These are phyloP conservation scores for Blastobotrys malaysiensis DNA, from an alignment of 1,139 yeast genomes.

Conservation along the genomic window DNA sequence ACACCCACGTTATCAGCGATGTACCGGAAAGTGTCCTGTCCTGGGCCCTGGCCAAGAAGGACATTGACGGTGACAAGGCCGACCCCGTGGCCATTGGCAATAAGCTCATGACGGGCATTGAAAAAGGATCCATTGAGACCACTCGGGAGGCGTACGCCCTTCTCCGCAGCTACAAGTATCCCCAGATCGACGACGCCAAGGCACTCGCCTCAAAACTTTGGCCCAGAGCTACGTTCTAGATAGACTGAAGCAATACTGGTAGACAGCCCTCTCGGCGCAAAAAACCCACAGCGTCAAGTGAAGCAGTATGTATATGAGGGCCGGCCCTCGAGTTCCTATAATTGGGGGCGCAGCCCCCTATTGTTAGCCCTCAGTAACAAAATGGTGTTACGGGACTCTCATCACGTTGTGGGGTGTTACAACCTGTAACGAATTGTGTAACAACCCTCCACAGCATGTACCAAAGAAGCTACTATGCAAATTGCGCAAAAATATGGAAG, in stretches of 20 bases:
- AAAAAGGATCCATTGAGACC: neutral
- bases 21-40: constrained; percentile 12
- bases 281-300: too few relatives aligned
- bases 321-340: too few relatives aligned
- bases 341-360: too few relatives aligned
- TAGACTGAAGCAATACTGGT: constrained; percentile 2
- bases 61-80: constrained; percentile 14
- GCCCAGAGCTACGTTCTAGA: constrained; percentile 21
- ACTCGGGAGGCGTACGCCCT: constrained; percentile 11
- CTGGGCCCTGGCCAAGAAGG: constrained; percentile 20
- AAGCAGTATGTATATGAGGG: too few relatives aligned
- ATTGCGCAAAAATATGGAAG: too few relatives aligned
- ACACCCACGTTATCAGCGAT: constrained; percentile 22
- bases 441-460: too few relatives aligned
- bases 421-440: too few relatives aligned
- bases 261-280: too few relatives aligned
- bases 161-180: constrained; percentile 9
- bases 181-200: constrained; percentile 15
- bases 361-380: too few relatives aligned
- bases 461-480: too few relatives aligned
- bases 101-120: constrained; percentile 4
- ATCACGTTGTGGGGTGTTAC: too few relatives aligned
- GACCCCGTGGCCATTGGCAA: neutral
- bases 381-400: too few relatives aligned
- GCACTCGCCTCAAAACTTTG: constrained; percentile 15